Conservation (phyloP, 306 rosid species). For the Vachellia pachyceras region DNA sequence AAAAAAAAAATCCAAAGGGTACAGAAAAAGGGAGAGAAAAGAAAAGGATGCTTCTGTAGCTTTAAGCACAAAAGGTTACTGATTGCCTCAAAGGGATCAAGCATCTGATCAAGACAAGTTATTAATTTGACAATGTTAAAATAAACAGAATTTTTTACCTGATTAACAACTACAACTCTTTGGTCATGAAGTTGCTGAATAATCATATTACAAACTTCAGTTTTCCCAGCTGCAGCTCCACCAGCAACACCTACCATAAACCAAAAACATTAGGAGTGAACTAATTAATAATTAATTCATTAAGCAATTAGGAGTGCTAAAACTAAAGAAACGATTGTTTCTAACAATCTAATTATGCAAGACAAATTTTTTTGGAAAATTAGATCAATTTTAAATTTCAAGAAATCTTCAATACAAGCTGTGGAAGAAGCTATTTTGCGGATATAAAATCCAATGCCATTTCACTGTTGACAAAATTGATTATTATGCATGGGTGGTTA, state of each 20-base stretch:
- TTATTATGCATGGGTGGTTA: slow-evolving; percentile 1
- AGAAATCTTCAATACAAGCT: background rate
- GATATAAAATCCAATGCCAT: slow-evolving; percentile 12
- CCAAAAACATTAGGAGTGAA: slow-evolving; percentile 8
- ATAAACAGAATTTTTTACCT: slow-evolving; percentile 53
- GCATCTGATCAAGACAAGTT: background rate
- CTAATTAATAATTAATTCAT: background rate
- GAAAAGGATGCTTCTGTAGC: background rate
- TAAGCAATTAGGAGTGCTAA: slow-evolving; percentile 1
- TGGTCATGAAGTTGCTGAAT: slow-evolving; percentile 99
- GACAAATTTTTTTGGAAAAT: background rate
- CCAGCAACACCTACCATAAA: slow-evolving; percentile 87
- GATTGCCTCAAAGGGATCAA: background rate
- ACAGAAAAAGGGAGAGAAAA: background rate
- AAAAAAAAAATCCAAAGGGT: background rate
- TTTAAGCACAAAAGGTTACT: background rate
- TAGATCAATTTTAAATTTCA: slow-evolving; percentile 13
- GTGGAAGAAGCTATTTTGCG: slow-evolving; percentile 1
- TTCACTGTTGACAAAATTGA: slow-evolving; percentile 5
- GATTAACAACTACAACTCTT: slow-evolving; percentile 93
- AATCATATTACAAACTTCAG: slow-evolving; percentile 95
- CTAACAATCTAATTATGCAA: background rate
- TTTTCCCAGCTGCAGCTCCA: slow-evolving; percentile 98
- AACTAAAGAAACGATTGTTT: slow-evolving; percentile 20
- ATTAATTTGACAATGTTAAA: background rate